Evolutionary conservation across 2,329 filamentous ascomycete species (phyloP).

Genomic region (Cadophora luteo-olivacea): DNA sequence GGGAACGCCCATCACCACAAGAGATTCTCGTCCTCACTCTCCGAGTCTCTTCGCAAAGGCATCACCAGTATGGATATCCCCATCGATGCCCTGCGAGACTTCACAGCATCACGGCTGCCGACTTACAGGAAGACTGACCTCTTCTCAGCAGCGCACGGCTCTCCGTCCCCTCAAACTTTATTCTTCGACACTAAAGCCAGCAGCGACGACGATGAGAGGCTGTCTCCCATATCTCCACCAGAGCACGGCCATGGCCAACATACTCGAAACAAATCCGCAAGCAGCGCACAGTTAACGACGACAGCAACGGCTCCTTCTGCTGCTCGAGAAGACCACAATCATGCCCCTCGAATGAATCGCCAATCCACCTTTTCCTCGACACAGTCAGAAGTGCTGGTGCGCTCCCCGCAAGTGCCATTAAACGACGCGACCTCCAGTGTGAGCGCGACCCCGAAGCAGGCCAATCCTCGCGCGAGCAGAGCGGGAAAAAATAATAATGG

Average conservation of each 20-base stretch:
- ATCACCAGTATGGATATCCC: conserved; percentile 14
- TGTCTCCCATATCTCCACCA: conserved; percentile 9
- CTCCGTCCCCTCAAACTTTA: neutral
- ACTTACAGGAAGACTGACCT: conserved; percentile 12
- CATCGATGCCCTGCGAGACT: conserved; percentile 5
- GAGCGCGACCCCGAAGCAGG: conserved; percentile 10
- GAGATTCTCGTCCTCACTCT: conserved; percentile 12
- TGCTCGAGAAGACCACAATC: neutral
- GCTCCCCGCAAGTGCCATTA: neutral
- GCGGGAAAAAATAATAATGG: conserved; percentile 27
- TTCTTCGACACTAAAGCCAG: conserved; percentile 4
- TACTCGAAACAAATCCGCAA: conserved; percentile 11
- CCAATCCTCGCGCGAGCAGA: conserved; percentile 22
- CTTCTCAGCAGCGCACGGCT: conserved; percentile 11
- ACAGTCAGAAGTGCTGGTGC: neutral
- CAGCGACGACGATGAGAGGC: conserved; percentile 12
- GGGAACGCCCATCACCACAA: conserved; percentile 10
- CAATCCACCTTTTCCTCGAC: conserved; percentile 13
- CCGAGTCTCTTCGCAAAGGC: conserved; percentile 9
- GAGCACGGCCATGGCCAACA: conserved; percentile 11
- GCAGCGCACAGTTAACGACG: conserved; percentile 6
- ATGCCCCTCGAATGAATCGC: conserved; percentile 14
- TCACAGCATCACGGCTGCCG: conserved; percentile 8
- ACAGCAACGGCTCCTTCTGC: neutral
- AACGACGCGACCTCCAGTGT: neutral